Base-by-base conservation (phyloP, 2,329 filamentous ascomycete genomes). In the Botrytis pseudocinerea region DNA sequence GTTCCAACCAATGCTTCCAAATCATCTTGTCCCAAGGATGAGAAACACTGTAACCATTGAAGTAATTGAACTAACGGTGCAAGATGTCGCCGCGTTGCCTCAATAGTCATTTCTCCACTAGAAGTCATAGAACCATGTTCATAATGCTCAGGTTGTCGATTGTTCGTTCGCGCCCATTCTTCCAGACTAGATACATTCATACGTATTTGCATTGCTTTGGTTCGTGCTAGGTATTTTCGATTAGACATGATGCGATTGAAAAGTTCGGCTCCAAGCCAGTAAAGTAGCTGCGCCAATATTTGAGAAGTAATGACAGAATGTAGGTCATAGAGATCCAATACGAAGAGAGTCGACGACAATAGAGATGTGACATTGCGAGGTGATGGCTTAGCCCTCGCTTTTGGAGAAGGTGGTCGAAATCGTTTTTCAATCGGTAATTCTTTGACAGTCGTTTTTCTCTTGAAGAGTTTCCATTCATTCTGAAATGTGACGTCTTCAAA, bases 211-310 rank as follows among this genome's bases (percentile, higher is more conserved):
- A 99, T 99, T 5, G 96, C 96, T 82, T 99, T 99, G 28, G 96
- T 99, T 70, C 96, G 89, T 9, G 96, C 95, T 16, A 99, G 87
- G 80, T 98, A 99, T 81, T 95, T 95, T 76, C 94, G 90, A 80
- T 97, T 98, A 44, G 93, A 95, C 93, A 99, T 97, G 82, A 99
- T 93, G 73, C 95, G 92, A 82, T 99, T 99, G 85, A 99, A 99
- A 14, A 98, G 89, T 83, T 99, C 96, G 0, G 95, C 93, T 10
- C 95, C 93, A 25, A 99, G 87, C 96, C 96, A 99, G 84, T 98
- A 99, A 62, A 98, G 87, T 2, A 99, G 87, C 80, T 99, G 96
- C 5, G 95, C 93, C 40, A 98, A 85, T 73, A 98, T 94, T 81
- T 99, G 96, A 1, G 94, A 88, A 25, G 90, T 94, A 80, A 99